Conservation (phyloP, 2,329 filamentous ascomycete genomes). For the Diplocarpon rosae region DNA sequence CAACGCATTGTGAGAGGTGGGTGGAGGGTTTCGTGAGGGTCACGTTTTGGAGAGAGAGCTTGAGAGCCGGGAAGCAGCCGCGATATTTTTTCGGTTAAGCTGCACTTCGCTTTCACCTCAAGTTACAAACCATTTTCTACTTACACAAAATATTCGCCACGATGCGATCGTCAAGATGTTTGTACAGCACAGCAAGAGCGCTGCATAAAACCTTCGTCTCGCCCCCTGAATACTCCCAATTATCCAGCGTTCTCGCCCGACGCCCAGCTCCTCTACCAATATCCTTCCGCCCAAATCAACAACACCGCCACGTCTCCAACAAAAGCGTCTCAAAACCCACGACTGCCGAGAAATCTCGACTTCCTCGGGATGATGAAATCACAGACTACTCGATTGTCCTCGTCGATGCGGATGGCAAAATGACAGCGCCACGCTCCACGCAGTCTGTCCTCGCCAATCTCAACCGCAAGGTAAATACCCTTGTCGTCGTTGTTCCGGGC, state of each 20-base stretch:
- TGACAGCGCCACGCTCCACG: conserved; percentile 26
- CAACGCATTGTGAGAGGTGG: neutral
- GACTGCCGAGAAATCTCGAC: conserved; percentile 22
- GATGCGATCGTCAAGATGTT: conserved; percentile 21
- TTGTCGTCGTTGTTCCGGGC: conserved; percentile 36
- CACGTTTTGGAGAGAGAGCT: neutral
- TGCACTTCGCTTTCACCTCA: neutral
- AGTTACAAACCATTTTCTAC: neutral
- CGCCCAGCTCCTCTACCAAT: neutral
- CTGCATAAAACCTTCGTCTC: conserved; percentile 38
- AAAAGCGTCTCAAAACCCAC: conserved; percentile 8
- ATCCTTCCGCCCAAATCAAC: conserved; percentile 4
- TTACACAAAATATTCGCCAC: neutral
- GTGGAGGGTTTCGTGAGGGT: neutral
- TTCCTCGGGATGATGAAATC: conserved; percentile 39
- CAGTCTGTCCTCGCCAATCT: conserved; percentile 32
- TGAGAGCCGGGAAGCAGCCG: neutral
- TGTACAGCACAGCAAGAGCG: conserved; percentile 35
- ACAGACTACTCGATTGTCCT: conserved; percentile 32
- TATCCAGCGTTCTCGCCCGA: conserved; percentile 9
- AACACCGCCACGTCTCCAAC: conserved; percentile 7
- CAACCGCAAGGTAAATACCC: conserved; percentile 37
- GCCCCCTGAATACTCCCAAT: conserved; percentile 25
- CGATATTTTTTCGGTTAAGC: neutral
- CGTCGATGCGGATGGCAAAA: conserved; percentile 29